phyloP scores from a whole-genome alignment of 306 rosid species.

The Carpinus viminea region DNA sequence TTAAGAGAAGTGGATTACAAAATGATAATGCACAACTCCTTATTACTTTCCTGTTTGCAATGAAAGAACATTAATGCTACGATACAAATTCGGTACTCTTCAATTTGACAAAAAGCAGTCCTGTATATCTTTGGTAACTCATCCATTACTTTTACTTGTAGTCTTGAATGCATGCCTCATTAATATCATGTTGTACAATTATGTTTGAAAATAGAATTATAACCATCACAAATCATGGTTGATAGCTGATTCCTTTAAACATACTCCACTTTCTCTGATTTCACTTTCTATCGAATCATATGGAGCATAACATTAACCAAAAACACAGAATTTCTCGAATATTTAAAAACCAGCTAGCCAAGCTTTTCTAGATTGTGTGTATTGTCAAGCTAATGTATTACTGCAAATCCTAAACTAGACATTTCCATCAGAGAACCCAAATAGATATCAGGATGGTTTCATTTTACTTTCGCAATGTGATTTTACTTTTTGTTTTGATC shows the following conservation, averaged over 20 bases:
- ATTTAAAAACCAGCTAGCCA: background rate
- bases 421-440: background rate
- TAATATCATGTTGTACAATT: background rate
- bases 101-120: background rate
- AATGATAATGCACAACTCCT: background rate
- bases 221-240: background rate
- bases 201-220: background rate
- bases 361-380: background rate
- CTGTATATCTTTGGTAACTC: background rate
- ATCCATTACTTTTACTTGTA: background rate
- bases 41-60: background rate
- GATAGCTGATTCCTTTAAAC: background rate
- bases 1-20: background rate
- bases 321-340: background rate
- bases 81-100: background rate
- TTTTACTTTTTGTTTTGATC: background rate
- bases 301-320: background rate
- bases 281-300: background rate
- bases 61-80: background rate
- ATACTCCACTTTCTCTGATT: background rate
- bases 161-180: background rate
- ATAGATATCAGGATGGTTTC: background rate
- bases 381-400: background rate
- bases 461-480: slow-evolving; percentile 3
- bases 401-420: slow-evolving; percentile 9